Evolutionary conservation across 164 flowering plant genomes (phyloP).

Genomic region (Platanus orientalis): DNA sequence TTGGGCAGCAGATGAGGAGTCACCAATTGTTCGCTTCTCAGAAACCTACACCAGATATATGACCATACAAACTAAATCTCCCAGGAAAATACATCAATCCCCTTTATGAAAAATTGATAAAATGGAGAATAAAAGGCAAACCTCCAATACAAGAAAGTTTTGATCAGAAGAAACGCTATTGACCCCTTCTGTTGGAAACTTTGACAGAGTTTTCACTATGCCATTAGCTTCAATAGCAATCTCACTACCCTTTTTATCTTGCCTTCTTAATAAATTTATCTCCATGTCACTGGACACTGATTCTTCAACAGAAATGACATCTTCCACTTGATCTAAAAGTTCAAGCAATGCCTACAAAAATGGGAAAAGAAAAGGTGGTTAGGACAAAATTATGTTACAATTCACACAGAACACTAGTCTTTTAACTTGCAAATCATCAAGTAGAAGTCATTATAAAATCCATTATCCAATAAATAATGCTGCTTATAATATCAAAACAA

Average conservation of each 20-base stretch:
- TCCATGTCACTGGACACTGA: slow-evolving; percentile 20
- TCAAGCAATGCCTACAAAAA: slow-evolving; percentile 74
- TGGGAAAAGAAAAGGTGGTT: not conserved
- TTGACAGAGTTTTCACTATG: slow-evolving; percentile 9
- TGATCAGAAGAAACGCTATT: slow-evolving; percentile 17
- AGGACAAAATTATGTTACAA: not conserved
- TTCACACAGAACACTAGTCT: not conserved
- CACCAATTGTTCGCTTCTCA: slow-evolving; percentile 49
- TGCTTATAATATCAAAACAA: not conserved
- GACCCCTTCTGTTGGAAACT: slow-evolving; percentile 11
- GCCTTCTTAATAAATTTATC: slow-evolving; percentile 13
- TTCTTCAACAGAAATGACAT: slow-evolving; percentile 74
- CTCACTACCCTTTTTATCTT: slow-evolving; percentile 13
- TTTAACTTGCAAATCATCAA: not conserved
- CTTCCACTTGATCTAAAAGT: slow-evolving; percentile 92
- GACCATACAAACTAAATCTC: slow-evolving; percentile 12
- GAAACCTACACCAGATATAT: slow-evolving; percentile 52
- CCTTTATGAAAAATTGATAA: not conserved
- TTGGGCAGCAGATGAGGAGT: slow-evolving; percentile 32
- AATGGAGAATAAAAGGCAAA: slow-evolving; percentile 15
- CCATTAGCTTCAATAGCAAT: slow-evolving; percentile 16
- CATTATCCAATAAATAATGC: not conserved
- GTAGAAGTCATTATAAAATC: slow-evolving; percentile 3
- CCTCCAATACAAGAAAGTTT: slow-evolving; percentile 86
- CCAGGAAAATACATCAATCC: not conserved